Percentiles rank a stretch among this genome's conserved stretches.
Evolutionary conservation across 768 basidiomycete genomes (phyloP).

Genomic region (Mycena indigotica): DNA sequence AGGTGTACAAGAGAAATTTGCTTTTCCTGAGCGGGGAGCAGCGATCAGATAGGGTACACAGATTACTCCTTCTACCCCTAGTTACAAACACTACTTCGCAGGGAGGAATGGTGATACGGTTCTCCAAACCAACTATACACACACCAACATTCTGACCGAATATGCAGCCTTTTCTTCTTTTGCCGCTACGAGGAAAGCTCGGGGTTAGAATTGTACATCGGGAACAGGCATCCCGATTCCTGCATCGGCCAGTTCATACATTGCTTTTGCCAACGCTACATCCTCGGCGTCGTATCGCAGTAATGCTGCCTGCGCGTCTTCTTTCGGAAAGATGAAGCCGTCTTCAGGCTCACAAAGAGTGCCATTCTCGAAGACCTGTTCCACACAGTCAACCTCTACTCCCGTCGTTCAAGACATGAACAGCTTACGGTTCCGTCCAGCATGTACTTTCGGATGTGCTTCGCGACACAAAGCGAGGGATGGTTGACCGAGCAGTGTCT

Average conservation of each 20-base stretch:
- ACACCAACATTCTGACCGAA: no score
- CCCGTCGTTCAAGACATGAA: not conserved
- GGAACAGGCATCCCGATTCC: constrained; percentile 11
- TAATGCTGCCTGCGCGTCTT: not conserved
- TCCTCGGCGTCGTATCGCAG: not conserved
- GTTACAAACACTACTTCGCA: no score
- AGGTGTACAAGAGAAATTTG: no score
- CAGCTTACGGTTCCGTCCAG: constrained; percentile 9
- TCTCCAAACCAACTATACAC: no score
- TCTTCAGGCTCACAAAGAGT: constrained; percentile 17
- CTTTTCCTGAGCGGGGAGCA: no score
- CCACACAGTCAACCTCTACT: no score
- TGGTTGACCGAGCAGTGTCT: constrained; percentile 20
- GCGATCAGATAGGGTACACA: not conserved
- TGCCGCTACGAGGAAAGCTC: no score
- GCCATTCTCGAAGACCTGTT: constrained; percentile 12
- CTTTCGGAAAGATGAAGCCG: constrained; percentile 16
- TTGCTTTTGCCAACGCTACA: not conserved
- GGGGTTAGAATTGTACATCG: no score
- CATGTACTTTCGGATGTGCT: constrained; percentile 8
- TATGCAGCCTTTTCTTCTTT: no score
- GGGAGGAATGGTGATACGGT: no score
- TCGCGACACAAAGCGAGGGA: constrained; percentile 13
- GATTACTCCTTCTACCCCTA: no score
- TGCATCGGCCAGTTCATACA: constrained; percentile 9